A percentile compares a stretch with the other conserved stretches of the same genome.
These are phyloP conservation scores for Acer negundo DNA, from an alignment of 345 rosid species.

Conservation along the genomic window DNA sequence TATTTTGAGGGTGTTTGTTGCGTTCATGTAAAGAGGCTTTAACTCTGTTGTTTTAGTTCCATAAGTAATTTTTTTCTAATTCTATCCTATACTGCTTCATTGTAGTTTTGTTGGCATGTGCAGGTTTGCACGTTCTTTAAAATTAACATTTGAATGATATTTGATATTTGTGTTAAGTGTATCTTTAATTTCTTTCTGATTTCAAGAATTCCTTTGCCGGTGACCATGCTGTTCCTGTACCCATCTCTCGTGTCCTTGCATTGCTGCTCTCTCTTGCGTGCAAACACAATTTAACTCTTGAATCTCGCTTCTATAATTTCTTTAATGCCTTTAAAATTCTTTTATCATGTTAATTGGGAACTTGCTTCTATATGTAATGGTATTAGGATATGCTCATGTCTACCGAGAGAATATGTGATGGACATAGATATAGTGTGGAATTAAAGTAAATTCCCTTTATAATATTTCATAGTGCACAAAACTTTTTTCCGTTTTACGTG, in stretches of 20 bases:
- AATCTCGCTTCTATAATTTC: neutral
- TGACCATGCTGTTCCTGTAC: neutral
- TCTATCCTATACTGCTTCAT: neutral
- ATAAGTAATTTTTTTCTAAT: neutral
- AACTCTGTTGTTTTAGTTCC: neutral
- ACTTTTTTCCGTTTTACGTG: neutral
- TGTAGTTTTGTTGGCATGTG: neutral
- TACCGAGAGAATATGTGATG: neutral
- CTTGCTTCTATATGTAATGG: too few relatives aligned
- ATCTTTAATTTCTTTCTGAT: neutral
- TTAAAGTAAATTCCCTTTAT: neutral
- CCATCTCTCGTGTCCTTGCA: neutral
- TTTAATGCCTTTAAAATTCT: neutral
- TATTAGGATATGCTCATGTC: neutral
- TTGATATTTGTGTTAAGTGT: neutral
- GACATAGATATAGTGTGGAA: neutral
- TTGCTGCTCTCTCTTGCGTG: neutral
- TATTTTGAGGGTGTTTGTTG: neutral
- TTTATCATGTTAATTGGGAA: slow-evolving; percentile 6
- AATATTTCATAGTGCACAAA: neutral
- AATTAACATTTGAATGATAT: neutral
- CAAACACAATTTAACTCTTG: neutral
- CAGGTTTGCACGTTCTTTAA: neutral
- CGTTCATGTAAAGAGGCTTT: neutral
- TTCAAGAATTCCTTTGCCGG: neutral